A percentile compares a stretch with the other conserved stretches of the same genome.
Evolutionary conservation across 2,329 filamentous ascomycete genomes (phyloP).

Genomic region (Zasmidium angulare): DNA sequence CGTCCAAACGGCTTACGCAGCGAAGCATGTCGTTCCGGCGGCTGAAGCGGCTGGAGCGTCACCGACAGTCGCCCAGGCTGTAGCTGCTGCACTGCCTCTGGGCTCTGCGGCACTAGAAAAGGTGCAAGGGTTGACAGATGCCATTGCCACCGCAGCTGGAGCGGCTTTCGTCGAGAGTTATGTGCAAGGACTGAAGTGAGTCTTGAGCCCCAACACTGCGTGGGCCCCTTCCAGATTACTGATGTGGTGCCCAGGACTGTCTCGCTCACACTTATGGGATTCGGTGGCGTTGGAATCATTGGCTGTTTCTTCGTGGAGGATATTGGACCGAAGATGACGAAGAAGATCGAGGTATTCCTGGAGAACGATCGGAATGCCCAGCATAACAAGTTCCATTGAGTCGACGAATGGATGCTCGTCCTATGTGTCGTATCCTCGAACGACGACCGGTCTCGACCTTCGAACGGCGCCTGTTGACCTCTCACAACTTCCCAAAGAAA

Average conservation of each 20-base stretch:
- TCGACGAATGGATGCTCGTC: neutral
- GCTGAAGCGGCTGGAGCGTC: slow-evolving; percentile 5
- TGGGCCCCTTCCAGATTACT: neutral
- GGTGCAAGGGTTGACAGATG: neutral
- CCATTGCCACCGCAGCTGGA: neutral
- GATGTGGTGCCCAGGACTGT: neutral
- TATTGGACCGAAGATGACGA: neutral
- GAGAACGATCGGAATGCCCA: neutral
- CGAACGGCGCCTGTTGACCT: too few relatives aligned
- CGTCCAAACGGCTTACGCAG: slow-evolving; percentile 1
- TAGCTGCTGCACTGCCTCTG: neutral
- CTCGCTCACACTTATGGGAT: neutral
- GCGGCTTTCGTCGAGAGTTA: neutral
- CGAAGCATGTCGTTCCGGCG: slow-evolving; percentile 8
- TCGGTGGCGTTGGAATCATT: neutral
- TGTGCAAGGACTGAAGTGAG: slow-evolving; percentile 1
- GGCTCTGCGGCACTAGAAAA: neutral
- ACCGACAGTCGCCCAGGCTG: neutral
- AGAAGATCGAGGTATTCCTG: neutral
- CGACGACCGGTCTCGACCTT: too few relatives aligned
- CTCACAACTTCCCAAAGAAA: neutral
- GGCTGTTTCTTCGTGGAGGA: neutral
- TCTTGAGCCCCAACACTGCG: neutral
- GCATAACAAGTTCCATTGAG: neutral
- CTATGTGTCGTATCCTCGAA: too few relatives aligned